These are phyloP conservation scores for Hypoxylon lienhwacheense DNA, from an alignment of 495 filamentous ascomycete genomes.

Conservation along the genomic window DNA sequence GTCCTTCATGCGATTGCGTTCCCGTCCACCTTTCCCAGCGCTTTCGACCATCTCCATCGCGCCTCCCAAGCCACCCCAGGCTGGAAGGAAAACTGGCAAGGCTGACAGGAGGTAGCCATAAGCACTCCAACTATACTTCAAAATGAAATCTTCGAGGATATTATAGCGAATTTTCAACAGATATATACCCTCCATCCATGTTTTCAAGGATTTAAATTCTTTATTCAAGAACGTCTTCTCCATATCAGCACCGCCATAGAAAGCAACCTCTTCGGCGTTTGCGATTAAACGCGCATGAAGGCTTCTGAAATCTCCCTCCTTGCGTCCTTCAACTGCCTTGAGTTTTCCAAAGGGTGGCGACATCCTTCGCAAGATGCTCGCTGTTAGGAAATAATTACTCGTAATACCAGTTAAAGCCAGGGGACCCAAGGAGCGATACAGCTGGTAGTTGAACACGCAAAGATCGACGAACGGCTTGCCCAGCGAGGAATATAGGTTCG, in stretches of 20 bases:
- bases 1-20: constrained; percentile 90
- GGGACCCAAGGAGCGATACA: constrained; percentile 89
- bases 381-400: constrained; percentile 90
- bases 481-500: constrained; percentile 91
- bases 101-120: constrained; percentile 94
- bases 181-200: constrained; percentile 97
- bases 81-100: constrained; percentile 90
- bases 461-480: constrained; percentile 96
- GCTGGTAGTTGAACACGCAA: constrained; percentile 95
- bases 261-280: constrained; percentile 98
- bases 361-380: constrained; percentile 78
- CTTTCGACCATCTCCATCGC: constrained; percentile 61
- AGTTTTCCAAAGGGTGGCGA: constrained; percentile 96
- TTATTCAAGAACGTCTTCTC: constrained; percentile 86
- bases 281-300: constrained; percentile 89
- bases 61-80: constrained; percentile 85
- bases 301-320: constrained; percentile 90
- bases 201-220: constrained; percentile 87
- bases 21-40: constrained; percentile 57
- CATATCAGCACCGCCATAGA: constrained; percentile 93
- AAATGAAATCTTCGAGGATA: constrained; percentile 96
- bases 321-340: constrained; percentile 90
- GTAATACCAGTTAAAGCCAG: constrained; percentile 83
- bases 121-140: constrained; percentile 98
- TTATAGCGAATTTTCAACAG: constrained; percentile 96